Evolutionary conservation across 306 rosid species (phyloP).

Genomic region (Dalbergia cochinchinensis): DNA sequence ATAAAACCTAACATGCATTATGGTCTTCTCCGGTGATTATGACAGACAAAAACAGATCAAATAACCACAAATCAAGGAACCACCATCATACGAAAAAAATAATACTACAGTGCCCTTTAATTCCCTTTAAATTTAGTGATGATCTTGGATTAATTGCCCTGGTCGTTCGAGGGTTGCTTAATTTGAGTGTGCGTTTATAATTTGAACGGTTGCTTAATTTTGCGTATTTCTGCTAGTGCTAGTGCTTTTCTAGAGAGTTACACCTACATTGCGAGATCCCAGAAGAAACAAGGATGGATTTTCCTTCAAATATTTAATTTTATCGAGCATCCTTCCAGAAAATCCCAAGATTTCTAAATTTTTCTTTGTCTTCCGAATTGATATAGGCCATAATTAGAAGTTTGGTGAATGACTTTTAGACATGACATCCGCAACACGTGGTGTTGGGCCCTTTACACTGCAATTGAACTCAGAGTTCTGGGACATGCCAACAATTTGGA

Average conservation of each 20-base stretch:
- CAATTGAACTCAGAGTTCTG: conserved; percentile 22
- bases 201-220: background rate
- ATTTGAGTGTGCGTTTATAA: background rate
- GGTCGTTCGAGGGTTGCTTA: background rate
- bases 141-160: background rate
- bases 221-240: background rate
- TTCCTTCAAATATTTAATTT: conserved; percentile 24
- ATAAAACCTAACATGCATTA: too few relatives aligned
- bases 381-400: conserved; percentile 4
- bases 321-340: conserved; percentile 31
- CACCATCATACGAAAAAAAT: background rate
- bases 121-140: background rate
- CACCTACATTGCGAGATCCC: background rate
- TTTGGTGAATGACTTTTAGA: conserved; percentile 38
- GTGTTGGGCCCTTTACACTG: conserved; percentile 36
- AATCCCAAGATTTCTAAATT: conserved; percentile 21
- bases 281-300: conserved; percentile 4
- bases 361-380: background rate
- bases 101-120: background rate
- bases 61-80: background rate
- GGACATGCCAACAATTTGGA: conserved; percentile 31
- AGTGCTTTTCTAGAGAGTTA: background rate
- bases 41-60: background rate
- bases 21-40: background rate
- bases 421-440: conserved; percentile 41